A percentile compares a stretch with the other conserved stretches of the same genome.
Conservation (phyloP, 2,329 filamentous ascomycete species). For the Alternaria brassicicola region DNA sequence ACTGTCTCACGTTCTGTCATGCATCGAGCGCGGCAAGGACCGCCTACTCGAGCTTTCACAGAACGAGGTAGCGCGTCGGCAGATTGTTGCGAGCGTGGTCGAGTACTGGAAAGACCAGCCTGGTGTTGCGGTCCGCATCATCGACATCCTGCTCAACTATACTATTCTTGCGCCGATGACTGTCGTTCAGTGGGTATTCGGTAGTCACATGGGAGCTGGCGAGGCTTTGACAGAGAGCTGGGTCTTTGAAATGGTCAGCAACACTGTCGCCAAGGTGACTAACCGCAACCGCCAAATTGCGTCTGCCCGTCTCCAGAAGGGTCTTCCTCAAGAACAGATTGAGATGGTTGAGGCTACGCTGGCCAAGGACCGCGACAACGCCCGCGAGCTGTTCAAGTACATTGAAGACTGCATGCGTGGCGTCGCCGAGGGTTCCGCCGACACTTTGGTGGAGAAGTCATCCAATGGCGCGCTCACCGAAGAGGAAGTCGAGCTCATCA, state of each 20-base stretch:
- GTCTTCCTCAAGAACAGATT: constrained; percentile 62
- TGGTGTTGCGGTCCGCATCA: constrained; percentile 86
- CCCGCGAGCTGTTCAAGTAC: constrained; percentile 78
- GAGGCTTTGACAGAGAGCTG: constrained; percentile 73
- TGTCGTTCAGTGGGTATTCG: constrained; percentile 88
- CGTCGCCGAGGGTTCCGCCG: constrained; percentile 75
- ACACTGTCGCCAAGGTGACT: constrained; percentile 89
- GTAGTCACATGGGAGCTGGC: constrained; percentile 68
- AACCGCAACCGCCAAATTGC: constrained; percentile 83
- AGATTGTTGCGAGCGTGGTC: constrained; percentile 91
- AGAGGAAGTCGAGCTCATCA: constrained; percentile 65
- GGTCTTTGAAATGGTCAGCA: constrained; percentile 87
- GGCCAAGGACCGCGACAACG: constrained; percentile 71
- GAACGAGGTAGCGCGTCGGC: constrained; percentile 74
- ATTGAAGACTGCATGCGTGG: constrained; percentile 79
- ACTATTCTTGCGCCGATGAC: constrained; percentile 85
- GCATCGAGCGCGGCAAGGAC: constrained; percentile 93
- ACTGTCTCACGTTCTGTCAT: constrained; percentile 91
- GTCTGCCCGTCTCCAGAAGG: constrained; percentile 63
- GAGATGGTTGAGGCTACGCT: constrained; percentile 70
- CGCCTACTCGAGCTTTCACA: constrained; percentile 80
- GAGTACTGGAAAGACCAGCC: constrained; percentile 93
- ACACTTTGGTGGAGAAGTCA: constrained; percentile 76
- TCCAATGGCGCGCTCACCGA: constrained; percentile 52
- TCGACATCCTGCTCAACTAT: constrained; percentile 98